These are phyloP conservation scores for Telopea speciosissima DNA, from an alignment of 177 flowering plant genomes.

Conservation along the genomic window DNA sequence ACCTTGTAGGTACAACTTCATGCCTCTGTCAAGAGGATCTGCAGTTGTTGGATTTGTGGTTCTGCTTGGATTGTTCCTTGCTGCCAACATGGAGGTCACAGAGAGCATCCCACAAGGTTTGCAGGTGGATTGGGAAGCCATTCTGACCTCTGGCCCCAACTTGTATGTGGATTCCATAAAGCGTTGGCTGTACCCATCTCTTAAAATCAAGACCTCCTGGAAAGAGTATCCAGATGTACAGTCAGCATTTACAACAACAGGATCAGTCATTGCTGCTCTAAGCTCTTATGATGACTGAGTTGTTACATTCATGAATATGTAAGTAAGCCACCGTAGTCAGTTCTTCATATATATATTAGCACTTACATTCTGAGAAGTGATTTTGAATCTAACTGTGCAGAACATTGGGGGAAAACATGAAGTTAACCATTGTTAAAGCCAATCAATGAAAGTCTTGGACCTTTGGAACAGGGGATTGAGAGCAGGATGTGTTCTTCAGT, in stretches of 20 bases:
- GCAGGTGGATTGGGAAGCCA: conserved; percentile 98
- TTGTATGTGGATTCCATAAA: conserved; percentile 57
- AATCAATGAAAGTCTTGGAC: background rate
- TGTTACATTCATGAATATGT: conserved; percentile 4
- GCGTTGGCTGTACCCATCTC: conserved; percentile 77
- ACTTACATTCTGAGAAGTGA: background rate
- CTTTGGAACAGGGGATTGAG: background rate
- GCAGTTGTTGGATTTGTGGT: conserved; percentile 81
- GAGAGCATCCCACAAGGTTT: conserved; percentile 72
- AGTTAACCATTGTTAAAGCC: background rate
- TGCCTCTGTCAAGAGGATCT: conserved; percentile 93
- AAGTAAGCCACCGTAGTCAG: conserved; percentile 1
- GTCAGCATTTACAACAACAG: conserved; percentile 61
- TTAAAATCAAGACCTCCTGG: conserved; percentile 71
- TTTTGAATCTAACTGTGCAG: background rate
- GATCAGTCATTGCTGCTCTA: conserved; percentile 74
- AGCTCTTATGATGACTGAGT: conserved; percentile 56
- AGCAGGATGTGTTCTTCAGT: background rate
- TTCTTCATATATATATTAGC: background rate
- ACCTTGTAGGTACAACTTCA: conserved; percentile 87
- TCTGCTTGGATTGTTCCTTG: conserved; percentile 79
- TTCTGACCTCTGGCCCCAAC: conserved; percentile 55
- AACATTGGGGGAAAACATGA: background rate
- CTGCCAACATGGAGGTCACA: conserved; percentile 90
- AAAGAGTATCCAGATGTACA: conserved; percentile 81